Evolutionary conservation across 345 rosid species (phyloP).

Genomic region (Psidium friedrichsthalianum): DNA sequence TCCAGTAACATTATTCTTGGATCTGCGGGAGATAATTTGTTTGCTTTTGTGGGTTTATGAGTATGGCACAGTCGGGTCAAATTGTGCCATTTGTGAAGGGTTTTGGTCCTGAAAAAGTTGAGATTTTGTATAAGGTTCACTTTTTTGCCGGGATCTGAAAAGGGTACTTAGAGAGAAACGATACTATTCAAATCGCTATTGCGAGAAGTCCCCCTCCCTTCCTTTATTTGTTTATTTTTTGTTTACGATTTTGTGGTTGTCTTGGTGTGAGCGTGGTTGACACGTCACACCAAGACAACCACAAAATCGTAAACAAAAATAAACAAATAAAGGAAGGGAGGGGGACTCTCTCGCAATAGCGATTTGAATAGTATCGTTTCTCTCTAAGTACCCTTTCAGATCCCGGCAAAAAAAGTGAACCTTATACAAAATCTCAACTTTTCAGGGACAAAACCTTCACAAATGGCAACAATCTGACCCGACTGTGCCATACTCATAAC

Average conservation of each 20-base stretch:
- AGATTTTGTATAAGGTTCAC: not conserved
- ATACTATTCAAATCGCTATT: not conserved
- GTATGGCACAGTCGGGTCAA: not conserved
- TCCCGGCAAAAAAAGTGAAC: not conserved
- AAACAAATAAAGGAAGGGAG: too few relatives aligned
- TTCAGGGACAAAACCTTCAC: not conserved
- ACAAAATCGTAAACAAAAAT: too few relatives aligned
- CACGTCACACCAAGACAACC: too few relatives aligned
- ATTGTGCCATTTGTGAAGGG: not conserved
- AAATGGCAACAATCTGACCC: not conserved
- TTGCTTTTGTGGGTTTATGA: not conserved
- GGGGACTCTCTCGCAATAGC: not conserved
- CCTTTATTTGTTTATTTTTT: not conserved
- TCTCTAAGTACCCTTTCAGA: not conserved
- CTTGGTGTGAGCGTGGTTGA: not conserved
- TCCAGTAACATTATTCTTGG: not conserved
- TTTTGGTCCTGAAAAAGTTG: not conserved
- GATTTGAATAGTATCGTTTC: not conserved
- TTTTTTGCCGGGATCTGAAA: not conserved
- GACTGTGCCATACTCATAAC: not conserved
- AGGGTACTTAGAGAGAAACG: not conserved
- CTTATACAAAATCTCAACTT: not conserved
- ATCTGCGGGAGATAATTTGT: not conserved
- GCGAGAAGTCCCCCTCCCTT: not conserved
- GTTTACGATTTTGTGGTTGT: not conserved